These are phyloP conservation scores for Lasiodiplodia theobromae DNA, from an alignment of 2,329 filamentous ascomycete species.

Conservation along the genomic window DNA sequence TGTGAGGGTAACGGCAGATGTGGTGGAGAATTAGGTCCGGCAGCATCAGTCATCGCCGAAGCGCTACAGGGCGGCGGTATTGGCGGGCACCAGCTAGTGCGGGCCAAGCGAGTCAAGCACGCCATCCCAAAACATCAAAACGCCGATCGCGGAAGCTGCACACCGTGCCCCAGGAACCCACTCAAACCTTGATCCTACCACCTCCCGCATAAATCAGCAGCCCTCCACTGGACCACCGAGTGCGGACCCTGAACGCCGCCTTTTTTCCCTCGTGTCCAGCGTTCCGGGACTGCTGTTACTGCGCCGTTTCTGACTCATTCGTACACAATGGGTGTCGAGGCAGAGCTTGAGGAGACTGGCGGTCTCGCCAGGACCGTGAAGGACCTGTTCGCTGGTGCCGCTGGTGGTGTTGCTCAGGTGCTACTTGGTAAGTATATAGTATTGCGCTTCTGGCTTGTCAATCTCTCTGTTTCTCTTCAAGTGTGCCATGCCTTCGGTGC, in stretches of 20 bases:
- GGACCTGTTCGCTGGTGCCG: conserved; percentile 89
- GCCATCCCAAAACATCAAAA: conserved; percentile 26
- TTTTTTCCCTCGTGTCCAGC: not conserved
- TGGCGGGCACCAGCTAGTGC: not conserved
- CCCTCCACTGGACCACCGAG: conserved; percentile 16
- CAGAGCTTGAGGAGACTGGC: conserved; percentile 47
- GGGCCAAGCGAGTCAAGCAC: conserved; percentile 18
- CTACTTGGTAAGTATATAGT: conserved; percentile 73
- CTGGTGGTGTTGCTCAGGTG: conserved; percentile 92
- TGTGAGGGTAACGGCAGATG: not conserved
- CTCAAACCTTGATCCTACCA: conserved; percentile 15
- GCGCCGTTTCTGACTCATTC: conserved; percentile 1
- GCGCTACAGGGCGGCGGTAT: not conserved
- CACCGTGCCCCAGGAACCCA: conserved; percentile 11
- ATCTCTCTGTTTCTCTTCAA: not conserved
- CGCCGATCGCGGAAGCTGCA: conserved; percentile 22
- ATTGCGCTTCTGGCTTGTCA: not conserved
- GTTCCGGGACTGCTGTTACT: not conserved
- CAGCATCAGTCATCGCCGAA: not conserved
- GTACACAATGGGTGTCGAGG: conserved; percentile 42
- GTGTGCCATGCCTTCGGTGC: not conserved
- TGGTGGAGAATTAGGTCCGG: not conserved
- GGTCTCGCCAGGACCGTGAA: conserved; percentile 66
- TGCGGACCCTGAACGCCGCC: conserved; percentile 12
- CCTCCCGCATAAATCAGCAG: conserved; percentile 20